Percentiles rank a stretch among this genome's conserved stretches.
Evolutionary conservation across 1,139 yeast genomes (phyloP).

Genomic region (Suhomyces choctaworum): DNA sequence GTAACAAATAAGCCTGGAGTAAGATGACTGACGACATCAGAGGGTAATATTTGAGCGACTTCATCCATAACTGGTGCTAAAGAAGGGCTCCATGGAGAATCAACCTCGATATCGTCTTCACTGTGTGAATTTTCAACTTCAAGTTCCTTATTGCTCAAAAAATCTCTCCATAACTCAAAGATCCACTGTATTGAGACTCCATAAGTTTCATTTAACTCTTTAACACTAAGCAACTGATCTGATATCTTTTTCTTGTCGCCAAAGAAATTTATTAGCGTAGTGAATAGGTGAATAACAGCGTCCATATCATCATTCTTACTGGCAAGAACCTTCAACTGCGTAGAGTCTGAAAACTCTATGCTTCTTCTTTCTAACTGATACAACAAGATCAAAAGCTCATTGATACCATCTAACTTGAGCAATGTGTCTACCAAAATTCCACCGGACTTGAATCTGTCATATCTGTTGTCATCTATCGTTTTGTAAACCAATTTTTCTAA

Average conservation of each 20-base stretch:
- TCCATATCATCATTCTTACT: conserved; percentile 71
- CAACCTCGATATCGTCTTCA: conserved; percentile 6
- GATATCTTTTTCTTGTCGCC: conserved; percentile 38
- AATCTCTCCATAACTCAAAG: conserved; percentile 77
- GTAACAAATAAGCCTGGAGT: conserved; percentile 46
- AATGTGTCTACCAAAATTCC: conserved; percentile 51
- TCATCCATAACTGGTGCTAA: conserved; percentile 18
- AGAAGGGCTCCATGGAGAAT: conserved; percentile 21
- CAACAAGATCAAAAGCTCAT: conserved; percentile 67
- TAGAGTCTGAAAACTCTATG: conserved; percentile 33
- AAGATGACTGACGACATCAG: conserved; percentile 2
- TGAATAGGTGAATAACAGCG: conserved; percentile 63
- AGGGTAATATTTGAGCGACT: conserved; percentile 14
- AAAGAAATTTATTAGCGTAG: conserved; percentile 59
- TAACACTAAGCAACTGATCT: conserved; percentile 43
- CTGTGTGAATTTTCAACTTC: conserved; percentile 3
- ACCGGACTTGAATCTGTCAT: conserved; percentile 51
- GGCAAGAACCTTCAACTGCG: conserved; percentile 71
- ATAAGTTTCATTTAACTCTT: conserved; percentile 48
- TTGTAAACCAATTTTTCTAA: conserved; percentile 57
- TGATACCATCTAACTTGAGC: conserved; percentile 44
- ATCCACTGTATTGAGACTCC: conserved; percentile 67
- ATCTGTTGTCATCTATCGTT: conserved; percentile 63
- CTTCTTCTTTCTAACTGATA: conserved; percentile 51
- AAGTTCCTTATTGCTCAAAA: conserved; percentile 18